Evolutionary conservation across 805 yeast species (phyloP), one percentile per base, ranked within the genome.

Genomic region (Ogataea pignaliae): DNA sequence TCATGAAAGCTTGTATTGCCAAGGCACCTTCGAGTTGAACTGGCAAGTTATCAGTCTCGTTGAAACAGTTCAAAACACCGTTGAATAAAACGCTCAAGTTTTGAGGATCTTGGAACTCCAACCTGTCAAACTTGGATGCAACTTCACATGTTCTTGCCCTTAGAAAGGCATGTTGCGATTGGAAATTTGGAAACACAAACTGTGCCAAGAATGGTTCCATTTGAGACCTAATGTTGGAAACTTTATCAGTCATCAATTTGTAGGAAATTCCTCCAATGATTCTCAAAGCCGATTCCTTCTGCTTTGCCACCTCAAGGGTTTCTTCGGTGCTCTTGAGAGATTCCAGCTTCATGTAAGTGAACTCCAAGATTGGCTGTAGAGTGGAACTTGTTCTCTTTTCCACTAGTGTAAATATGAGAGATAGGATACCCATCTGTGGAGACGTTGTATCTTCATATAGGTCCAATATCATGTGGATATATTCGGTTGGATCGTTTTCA

Each of bases 401-500:
- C 2, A 84, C 85, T n/a, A 88, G 63, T 1, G 89, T 82, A 28
- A 77, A 76, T 48, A 93, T 66, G 45, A 93, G 73, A 10, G 82
- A 77, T 42, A 85, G 69, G 2, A 96, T 91, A 1, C 96, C 95
- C 37, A 78, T 70, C 60, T 88, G 95, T 7, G 95, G 86, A 1
- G 88, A 73, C 47, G 65, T 70, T 34, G 68, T 56, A 34, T 73
- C 80, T 42, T 85, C 93, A 53, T 83, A 63, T 36, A 79, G 66
- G 60, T 83, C 88, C 55, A 88, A 72, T 36, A 79, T 79, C 53
- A 83, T 73, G 64, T 87, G 90, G 50, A 93, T 85, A 60, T 89
- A 93, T 61, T 91, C 97, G 40, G 79, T 85, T 9, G 98, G 98
- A 59, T 91, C 97, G 49, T 77, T 79, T 48, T 89, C 95, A 66